Base-by-base conservation (phyloP, 177 flowering plant genomes). In the Vitis hybrid region DNA sequence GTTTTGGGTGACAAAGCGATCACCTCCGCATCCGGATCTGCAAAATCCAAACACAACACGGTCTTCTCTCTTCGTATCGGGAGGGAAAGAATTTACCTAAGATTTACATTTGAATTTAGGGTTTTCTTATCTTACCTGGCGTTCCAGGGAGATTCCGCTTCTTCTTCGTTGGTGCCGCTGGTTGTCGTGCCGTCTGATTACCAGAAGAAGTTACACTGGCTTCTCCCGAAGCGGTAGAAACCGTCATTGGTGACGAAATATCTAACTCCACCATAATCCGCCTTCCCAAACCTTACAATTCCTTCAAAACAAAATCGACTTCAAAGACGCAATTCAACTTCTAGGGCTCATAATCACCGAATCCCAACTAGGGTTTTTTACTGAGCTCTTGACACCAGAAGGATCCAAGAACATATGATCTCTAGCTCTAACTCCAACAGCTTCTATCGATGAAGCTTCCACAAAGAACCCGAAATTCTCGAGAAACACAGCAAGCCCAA, bases 11-110 rank as follows among this genome's bases (percentile, higher is more conserved):
- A 94, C 57, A 94, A 66, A 50, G 97, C 91, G 12, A 94, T 82
- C 62, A 94, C 98, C 75, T 88, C 93, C 52, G 98, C 93, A 60
- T 88, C 88, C 64, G 98, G 98, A 91, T 94, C 97, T 91, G 82
- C 51, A 78, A 52, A 17, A 72, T 49, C 7, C 10, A 26, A 52
- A 21, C 12, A 69, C 26, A 23, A 32, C 23, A 58, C 56, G 13
- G 49, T 10, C 10, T 6, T 3, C 49, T 18, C 19, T 2, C 13
- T n/a, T 15, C 32, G 17, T 17, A 68, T 5, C 18, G 2, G 9
- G 10, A 69, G 17, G 26, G 9, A 51, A 15, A 60, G 48, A 4
- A 48, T 10, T 17, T 11, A 4, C 45, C 10, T 10, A 14, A 21
- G 11, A 32, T 26, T 67, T 57, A 5, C 62, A 18, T 19, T 34